Evolutionary conservation across 176 grass and related monocot genomes (phyloP).

Genomic region (Oryza glumipatula): DNA sequence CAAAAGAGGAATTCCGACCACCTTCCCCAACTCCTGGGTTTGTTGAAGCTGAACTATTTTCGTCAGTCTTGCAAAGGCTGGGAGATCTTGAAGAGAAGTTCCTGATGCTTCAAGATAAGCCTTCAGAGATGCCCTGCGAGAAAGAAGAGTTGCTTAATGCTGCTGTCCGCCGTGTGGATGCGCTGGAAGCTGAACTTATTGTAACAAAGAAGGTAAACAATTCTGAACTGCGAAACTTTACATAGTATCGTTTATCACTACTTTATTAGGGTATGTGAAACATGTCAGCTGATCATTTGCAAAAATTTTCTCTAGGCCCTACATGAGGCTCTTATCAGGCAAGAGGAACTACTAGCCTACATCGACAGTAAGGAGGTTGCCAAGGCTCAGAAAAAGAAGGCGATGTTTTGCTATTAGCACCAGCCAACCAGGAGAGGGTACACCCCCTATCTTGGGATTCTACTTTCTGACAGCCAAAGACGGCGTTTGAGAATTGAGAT

Average conservation of each 20-base stretch:
- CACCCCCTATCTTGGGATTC: not conserved
- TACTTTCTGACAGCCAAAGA: slow-evolving; percentile 14
- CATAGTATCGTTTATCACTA: not conserved
- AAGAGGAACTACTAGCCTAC: slow-evolving; percentile 92
- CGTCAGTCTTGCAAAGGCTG: slow-evolving; percentile 73
- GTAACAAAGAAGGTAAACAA: slow-evolving; percentile 93
- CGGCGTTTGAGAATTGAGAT: slow-evolving; percentile 41
- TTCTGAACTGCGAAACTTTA: not conserved
- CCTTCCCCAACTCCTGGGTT: slow-evolving; percentile 75
- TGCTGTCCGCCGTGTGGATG: slow-evolving; percentile 88
- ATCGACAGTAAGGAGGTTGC: slow-evolving; percentile 81
- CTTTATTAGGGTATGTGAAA: not conserved
- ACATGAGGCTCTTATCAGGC: slow-evolving; percentile 91
- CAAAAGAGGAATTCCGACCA: slow-evolving; percentile 67
- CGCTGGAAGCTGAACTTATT: slow-evolving; percentile 96
- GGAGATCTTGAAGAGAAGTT: slow-evolving; percentile 89
- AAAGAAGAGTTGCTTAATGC: slow-evolving; percentile 97
- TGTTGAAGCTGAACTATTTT: slow-evolving; percentile 59
- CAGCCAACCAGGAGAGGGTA: slow-evolving; percentile 8
- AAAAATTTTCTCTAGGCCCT: slow-evolving; percentile 63
- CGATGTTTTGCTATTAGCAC: slow-evolving; percentile 71
- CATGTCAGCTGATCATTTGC: not conserved
- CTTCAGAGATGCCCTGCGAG: slow-evolving; percentile 92
- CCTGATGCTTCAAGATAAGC: slow-evolving; percentile 77
- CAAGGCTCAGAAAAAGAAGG: slow-evolving; percentile 66